These are phyloP conservation scores for rapeseed (Brassica napus) DNA, from an alignment of 345 rosid genomes.

Conservation along the genomic window Da-Ae NC_063446.1:5232001-5232500, in stretches of 20 bases:
- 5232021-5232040: conserved; percentile 99
- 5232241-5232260: conserved; percentile 68
- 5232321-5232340: conserved; percentile 96
- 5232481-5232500: conserved; percentile 86
- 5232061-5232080: conserved; percentile 95
- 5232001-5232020: conserved; percentile 96
- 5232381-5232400: conserved; percentile 88
- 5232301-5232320: conserved; percentile 79
- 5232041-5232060: conserved; percentile 92
- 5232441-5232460: conserved; percentile 18
- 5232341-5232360: conserved; percentile 99
- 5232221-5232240: not conserved
- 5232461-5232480: conserved; percentile 18
- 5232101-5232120: conserved; percentile 25
- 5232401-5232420: conserved; percentile 45
- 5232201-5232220: conserved; percentile 16
- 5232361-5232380: conserved; percentile 96
- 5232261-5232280: conserved; percentile 92
- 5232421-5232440: conserved; percentile 19
- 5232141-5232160: conserved; percentile 13
- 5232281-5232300: conserved; percentile 98
- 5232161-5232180: conserved; percentile 6
- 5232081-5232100: conserved; percentile 97
- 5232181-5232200: not conserved
- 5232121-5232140: conserved; percentile 2